Conservation (phyloP, 1,139 yeast genomes). For the Lodderomyces elongisporus region DNA sequence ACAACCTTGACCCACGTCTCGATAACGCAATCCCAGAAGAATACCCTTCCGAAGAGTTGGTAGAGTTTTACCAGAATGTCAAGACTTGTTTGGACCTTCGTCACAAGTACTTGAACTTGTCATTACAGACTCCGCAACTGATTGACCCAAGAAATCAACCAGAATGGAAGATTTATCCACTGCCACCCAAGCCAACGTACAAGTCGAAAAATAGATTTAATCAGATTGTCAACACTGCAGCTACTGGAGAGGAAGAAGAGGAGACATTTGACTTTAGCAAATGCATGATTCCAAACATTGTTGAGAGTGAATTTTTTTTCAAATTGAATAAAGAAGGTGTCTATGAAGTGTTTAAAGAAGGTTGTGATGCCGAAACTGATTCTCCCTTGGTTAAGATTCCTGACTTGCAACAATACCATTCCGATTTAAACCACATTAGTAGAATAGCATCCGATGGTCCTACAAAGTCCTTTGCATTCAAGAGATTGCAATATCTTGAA, state of each 20-base stretch:
- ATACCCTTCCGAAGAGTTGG: conserved; percentile 63
- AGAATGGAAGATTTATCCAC: conserved; percentile 81
- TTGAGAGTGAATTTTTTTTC: conserved; percentile 44
- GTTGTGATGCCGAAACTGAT: conserved; percentile 33
- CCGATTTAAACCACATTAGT: conserved; percentile 70
- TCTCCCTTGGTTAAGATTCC: conserved; percentile 60
- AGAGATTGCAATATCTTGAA: conserved; percentile 87
- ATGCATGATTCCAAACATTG: conserved; percentile 59
- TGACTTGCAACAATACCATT: conserved; percentile 72
- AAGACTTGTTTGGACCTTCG: conserved; percentile 70
- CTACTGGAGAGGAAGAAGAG: conserved; percentile 19
- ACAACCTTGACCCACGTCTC: conserved; percentile 11
- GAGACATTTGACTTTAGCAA: conserved; percentile 56
- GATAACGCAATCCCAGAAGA: conserved; percentile 62
- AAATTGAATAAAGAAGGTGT: conserved; percentile 59
- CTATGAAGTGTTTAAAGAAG: conserved; percentile 59
- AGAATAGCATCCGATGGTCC: conserved; percentile 89
- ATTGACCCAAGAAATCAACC: conserved; percentile 78
- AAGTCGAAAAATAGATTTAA: conserved; percentile 58
- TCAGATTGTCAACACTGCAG: conserved; percentile 33
- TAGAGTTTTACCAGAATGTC: conserved; percentile 66
- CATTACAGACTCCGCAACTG: conserved; percentile 60
- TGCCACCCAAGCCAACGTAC: conserved; percentile 92
- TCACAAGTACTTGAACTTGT: conserved; percentile 65
- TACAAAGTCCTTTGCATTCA: conserved; percentile 92